Percentiles rank a stretch among this genome's conserved stretches.
phyloP scores from a whole-genome alignment of 441 rosid species.

The Geranium incanum region DNA sequence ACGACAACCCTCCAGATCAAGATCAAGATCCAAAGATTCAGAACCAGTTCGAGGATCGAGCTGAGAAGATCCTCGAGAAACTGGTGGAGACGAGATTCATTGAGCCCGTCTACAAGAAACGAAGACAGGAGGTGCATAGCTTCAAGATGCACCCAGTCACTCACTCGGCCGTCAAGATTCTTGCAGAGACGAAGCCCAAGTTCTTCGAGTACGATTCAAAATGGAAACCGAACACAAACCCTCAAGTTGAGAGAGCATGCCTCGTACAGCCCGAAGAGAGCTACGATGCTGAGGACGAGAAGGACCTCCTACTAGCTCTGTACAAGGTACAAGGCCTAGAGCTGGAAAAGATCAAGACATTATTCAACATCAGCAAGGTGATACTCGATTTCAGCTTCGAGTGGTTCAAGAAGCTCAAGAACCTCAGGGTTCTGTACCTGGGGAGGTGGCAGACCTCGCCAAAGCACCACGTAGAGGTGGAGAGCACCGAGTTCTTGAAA shows the following conservation, averaged over 20 bases:
- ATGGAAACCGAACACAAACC: not conserved
- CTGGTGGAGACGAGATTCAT: not conserved
- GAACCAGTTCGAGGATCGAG: not conserved
- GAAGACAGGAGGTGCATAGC: not conserved
- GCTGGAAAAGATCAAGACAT: not conserved
- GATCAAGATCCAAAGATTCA: not conserved
- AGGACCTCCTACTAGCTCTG: not conserved
- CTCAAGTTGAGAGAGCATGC: not conserved
- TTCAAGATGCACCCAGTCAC: not conserved
- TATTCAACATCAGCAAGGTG: not conserved
- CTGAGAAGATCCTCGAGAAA: not conserved
- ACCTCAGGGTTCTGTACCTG: not conserved
- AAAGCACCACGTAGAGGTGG: conserved; percentile 42
- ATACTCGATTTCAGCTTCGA: not conserved
- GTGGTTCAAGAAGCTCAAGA: not conserved
- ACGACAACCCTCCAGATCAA: too few relatives aligned
- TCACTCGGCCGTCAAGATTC: not conserved
- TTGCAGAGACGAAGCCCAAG: not conserved
- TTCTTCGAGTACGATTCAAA: not conserved
- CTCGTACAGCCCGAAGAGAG: not conserved
- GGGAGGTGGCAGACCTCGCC: not conserved
- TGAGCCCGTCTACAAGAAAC: not conserved
- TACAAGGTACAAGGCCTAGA: not conserved
- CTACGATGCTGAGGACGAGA: not conserved
- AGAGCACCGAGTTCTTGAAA: conserved; percentile 37